phyloP scores from a whole-genome alignment of 139 green algal species.

The Chlorella sp. region DNA sequence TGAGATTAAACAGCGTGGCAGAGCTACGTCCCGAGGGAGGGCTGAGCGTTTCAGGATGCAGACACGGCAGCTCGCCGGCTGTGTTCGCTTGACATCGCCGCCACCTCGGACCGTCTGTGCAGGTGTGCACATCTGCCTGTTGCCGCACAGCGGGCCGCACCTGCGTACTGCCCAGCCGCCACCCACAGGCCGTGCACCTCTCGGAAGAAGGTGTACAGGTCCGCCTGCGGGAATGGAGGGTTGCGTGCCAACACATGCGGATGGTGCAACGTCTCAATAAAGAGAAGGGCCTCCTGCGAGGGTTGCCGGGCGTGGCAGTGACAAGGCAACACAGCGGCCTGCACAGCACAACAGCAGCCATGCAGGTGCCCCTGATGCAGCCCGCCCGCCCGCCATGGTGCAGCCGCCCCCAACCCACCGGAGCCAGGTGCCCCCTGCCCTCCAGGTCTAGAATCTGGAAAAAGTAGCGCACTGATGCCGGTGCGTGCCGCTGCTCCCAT shows the following conservation, averaged over 20 bases:
- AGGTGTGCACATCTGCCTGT: no score
- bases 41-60: no score
- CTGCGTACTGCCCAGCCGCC: conserved; percentile 53
- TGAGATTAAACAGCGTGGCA: no score
- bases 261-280: background rate
- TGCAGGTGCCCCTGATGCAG: no score
- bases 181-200: conserved; percentile 60
- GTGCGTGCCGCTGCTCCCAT: conserved; percentile 67
- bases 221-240: conserved; percentile 36
- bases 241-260: background rate
- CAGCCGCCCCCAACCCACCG: conserved; percentile 12
- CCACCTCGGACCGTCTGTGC: background rate
- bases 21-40: no score
- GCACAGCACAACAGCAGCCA: background rate
- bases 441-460: conserved; percentile 75
- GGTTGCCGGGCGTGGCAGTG: no score
- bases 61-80: background rate
- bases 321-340: no score
- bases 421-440: conserved; percentile 48
- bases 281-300: no score
- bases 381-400: no score
- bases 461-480: conserved; percentile 70
- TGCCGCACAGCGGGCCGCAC: no score
- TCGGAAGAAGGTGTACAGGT: conserved; percentile 64
- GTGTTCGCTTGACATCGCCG: background rate